A percentile compares a stretch with the other conserved stretches of the same genome.
Conservation (phyloP, 192 early-diverging fungal genomes). For the Geranomyces variabilis region DNA sequence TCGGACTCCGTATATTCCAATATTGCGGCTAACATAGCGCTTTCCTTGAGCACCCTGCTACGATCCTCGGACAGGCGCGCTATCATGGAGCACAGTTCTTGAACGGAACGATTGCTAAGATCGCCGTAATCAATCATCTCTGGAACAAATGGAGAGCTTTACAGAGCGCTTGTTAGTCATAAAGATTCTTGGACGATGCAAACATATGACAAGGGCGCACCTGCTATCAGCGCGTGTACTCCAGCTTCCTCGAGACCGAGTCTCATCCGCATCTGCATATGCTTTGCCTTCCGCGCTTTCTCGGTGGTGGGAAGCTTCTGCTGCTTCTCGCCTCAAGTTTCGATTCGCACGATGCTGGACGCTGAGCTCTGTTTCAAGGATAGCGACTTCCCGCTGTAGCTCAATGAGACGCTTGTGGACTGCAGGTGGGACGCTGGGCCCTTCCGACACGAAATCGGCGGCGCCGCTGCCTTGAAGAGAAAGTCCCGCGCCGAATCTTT, state of each 20-base stretch:
- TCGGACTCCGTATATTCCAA: background rate
- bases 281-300: background rate
- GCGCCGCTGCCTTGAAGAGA: background rate
- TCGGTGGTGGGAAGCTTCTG: background rate
- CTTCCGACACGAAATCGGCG: background rate
- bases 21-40: background rate
- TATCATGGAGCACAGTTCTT: background rate
- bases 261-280: background rate
- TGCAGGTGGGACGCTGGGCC: background rate
- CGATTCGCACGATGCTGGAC: background rate
- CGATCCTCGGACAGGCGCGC: background rate
- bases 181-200: no score
- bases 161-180: background rate
- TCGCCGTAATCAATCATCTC: background rate
- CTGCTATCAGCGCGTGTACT: no score
- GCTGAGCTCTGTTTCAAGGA: constrained; percentile 10
- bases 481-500: background rate
- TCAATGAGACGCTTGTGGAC: constrained; percentile 5
- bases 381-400: constrained; percentile 10
- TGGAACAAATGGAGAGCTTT: background rate
- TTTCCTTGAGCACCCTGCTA: background rate
- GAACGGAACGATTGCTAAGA: background rate
- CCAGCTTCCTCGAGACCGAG: background rate
- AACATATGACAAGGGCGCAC: no score
- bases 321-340: background rate